phyloP scores from a whole-genome alignment of 176 grass and related monocot species.

The Carex pumila region DNA sequence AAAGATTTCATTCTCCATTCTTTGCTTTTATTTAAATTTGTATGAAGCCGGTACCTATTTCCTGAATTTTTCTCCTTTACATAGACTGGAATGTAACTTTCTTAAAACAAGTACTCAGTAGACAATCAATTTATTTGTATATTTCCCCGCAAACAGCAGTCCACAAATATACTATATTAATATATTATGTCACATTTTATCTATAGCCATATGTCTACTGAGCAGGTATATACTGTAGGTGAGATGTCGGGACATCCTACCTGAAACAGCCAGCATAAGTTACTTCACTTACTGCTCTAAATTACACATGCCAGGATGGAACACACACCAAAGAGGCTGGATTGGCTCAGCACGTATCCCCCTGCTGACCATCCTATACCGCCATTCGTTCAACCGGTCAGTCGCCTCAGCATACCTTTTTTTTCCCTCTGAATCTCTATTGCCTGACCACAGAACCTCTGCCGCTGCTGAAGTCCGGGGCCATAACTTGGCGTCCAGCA shows the following conservation, averaged over 20 bases:
- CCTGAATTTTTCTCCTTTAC: neutral
- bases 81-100: neutral
- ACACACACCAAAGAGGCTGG: constrained; percentile 72
- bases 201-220: neutral
- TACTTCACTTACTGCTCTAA: constrained; percentile 30
- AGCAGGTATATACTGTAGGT: neutral
- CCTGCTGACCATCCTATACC: constrained; percentile 65
- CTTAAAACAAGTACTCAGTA: neutral
- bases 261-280: neutral
- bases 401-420: constrained; percentile 76
- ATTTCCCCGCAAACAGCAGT: neutral
- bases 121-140: neutral
- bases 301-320: constrained; percentile 76
- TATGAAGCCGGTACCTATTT: neutral
- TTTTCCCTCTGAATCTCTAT: constrained; percentile 52
- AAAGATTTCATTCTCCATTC: neutral
- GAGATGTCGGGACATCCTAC: neutral
- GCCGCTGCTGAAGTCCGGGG: constrained; percentile 65
- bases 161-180: neutral
- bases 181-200: neutral
- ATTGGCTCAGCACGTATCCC: constrained; percentile 81
- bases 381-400: constrained; percentile 63
- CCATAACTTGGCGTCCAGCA: constrained; percentile 73
- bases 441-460: constrained; percentile 84
- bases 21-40: neutral